Evolutionary conservation across 345 rosid species (phyloP).

Genomic region (Lenwebbia sp.): DNA sequence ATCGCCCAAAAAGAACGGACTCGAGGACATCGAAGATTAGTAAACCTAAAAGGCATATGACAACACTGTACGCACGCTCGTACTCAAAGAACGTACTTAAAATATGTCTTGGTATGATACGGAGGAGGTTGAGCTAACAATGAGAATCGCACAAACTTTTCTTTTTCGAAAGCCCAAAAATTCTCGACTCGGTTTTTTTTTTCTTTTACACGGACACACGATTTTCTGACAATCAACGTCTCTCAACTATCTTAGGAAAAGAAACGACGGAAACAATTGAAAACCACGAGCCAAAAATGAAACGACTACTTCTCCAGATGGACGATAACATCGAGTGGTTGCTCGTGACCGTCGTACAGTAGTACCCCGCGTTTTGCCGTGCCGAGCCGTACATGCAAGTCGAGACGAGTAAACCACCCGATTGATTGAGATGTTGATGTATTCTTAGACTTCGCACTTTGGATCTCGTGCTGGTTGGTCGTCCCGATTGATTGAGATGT

Average conservation of each 20-base stretch:
- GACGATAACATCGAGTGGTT: too few relatives aligned
- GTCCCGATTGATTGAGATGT: not conserved
- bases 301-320: not conserved
- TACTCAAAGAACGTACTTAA: not conserved
- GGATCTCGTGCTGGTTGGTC: not conserved
- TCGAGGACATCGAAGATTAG: not conserved
- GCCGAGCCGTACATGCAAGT: not conserved
- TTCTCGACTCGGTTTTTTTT: too few relatives aligned
- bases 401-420: not conserved
- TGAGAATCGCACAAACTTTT: not conserved
- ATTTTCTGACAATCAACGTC: not conserved
- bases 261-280: not conserved
- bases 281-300: not conserved
- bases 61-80: rapidly evolving
- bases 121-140: not conserved
- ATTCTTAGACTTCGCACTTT: too few relatives aligned
- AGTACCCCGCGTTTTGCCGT: not conserved
- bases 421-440: too few relatives aligned
- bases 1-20: too few relatives aligned
- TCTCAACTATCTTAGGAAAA: not conserved
- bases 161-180: too few relatives aligned
- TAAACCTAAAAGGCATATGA: not conserved
- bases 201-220: not conserved
- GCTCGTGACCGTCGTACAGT: too few relatives aligned
- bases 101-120: not conserved